These are phyloP conservation scores for Sclerotinia borealis DNA, from an alignment of 2,329 filamentous ascomycete genomes.

Conservation along the genomic window DNA sequence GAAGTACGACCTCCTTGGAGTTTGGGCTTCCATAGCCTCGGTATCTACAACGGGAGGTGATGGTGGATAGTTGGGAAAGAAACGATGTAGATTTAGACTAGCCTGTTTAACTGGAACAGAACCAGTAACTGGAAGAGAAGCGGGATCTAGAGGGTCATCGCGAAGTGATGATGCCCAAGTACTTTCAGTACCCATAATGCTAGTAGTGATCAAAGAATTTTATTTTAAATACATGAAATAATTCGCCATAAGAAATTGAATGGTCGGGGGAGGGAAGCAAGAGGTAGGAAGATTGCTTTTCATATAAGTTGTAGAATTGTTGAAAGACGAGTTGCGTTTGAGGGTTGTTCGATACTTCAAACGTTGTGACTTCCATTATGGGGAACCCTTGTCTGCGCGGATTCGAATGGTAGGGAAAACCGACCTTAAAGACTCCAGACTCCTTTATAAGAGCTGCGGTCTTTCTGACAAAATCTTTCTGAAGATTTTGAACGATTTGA, in stretches of 20 bases:
- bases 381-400: background rate
- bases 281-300: background rate
- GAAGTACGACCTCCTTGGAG: background rate
- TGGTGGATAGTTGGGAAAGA: background rate
- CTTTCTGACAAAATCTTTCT: background rate
- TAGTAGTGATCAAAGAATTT: background rate
- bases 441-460: background rate
- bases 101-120: background rate
- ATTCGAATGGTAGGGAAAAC: background rate
- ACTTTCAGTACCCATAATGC: background rate
- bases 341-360: background rate
- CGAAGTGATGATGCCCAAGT: background rate
- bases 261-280: background rate
- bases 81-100: background rate
- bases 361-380: background rate
- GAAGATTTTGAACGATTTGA: background rate
- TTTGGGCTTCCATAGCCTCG: background rate
- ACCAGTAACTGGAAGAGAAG: background rate
- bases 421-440: background rate
- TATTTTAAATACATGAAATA: background rate
- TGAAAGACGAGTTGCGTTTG: background rate
- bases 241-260: background rate
- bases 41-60: background rate
- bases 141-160: background rate
- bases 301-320: background rate